Evolutionary conservation across 2,329 filamentous ascomycete genomes (phyloP).

Genomic region (Helotiales sp.): DNA sequence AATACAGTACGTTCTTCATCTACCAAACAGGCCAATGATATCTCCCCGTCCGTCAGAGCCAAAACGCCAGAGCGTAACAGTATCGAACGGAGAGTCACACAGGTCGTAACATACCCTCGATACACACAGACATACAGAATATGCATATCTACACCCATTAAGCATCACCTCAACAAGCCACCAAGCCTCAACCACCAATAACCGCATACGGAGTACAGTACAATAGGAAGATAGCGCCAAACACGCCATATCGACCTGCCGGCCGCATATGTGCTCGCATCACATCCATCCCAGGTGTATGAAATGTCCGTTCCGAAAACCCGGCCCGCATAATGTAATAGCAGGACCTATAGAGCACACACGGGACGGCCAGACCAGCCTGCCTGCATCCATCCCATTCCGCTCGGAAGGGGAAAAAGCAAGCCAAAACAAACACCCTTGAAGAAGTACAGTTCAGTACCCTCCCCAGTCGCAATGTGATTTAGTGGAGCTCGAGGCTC

Average conservation of each 20-base stretch:
- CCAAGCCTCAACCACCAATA: neutral
- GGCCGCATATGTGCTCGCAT: too few species aligned
- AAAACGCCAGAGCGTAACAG: neutral
- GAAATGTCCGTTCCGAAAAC: conserved; percentile 1
- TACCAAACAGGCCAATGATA: neutral
- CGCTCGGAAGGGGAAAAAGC: neutral
- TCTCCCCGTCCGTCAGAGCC: neutral
- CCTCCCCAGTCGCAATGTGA: too few species aligned
- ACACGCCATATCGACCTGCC: neutral
- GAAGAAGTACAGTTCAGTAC: too few species aligned
- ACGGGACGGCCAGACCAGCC: neutral
- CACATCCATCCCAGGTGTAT: too few species aligned
- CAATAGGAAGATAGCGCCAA: neutral
- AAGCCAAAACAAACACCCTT: neutral
- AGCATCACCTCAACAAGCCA: neutral
- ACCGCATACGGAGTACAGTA: conserved; percentile 5
- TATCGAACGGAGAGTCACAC: too few species aligned
- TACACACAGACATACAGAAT: neutral
- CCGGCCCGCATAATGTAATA: conserved; percentile 8
- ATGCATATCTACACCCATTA: neutral
- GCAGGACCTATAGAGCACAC: neutral
- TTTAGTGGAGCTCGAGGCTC: too few species aligned
- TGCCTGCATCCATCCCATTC: neutral
- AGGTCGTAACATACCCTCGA: neutral
- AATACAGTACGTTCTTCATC: neutral